phyloP scores from a whole-genome alignment of 78 protist species.

The Cavenderia fasciculata region DNA sequence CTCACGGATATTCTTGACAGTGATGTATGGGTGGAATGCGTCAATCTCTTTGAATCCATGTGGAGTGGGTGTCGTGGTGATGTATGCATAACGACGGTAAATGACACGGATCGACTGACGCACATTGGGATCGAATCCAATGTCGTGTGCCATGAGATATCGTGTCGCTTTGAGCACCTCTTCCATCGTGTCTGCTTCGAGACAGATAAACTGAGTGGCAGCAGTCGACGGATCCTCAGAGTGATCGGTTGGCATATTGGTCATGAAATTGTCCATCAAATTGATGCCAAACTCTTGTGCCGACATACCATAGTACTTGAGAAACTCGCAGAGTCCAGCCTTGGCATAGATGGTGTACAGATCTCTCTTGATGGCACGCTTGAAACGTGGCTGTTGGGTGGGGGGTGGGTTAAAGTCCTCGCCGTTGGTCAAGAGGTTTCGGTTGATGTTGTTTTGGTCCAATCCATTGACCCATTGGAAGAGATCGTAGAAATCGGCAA shows the following conservation, averaged over 20 bases:
- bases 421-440: not conserved
- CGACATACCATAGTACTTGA: constrained; percentile 63
- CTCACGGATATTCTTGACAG: constrained; percentile 32
- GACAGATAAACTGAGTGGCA: constrained; percentile 24
- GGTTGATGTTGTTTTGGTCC: not conserved
- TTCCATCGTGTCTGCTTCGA: constrained; percentile 9
- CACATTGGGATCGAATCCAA: constrained; percentile 74
- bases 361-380: constrained; percentile 77
- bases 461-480: constrained; percentile 58
- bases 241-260: constrained; percentile 12
- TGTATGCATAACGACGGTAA: constrained; percentile 43
- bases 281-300: constrained; percentile 75
- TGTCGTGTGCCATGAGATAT: constrained; percentile 76
- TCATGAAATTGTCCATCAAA: constrained; percentile 36
- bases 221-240: not conserved
- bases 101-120: constrained; percentile 47
- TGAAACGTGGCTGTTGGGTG: not conserved
- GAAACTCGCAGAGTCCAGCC: constrained; percentile 34
- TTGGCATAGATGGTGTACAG: constrained; percentile 54
- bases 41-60: constrained; percentile 68
- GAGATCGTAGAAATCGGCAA: constrained; percentile 67
- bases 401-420: not conserved
- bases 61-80: constrained; percentile 57
- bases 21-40: constrained; percentile 68
- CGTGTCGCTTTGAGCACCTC: constrained; percentile 49